Conservation (phyloP, 192 early-diverging fungal species). For the Umbelopsis ramanniana region DNA sequence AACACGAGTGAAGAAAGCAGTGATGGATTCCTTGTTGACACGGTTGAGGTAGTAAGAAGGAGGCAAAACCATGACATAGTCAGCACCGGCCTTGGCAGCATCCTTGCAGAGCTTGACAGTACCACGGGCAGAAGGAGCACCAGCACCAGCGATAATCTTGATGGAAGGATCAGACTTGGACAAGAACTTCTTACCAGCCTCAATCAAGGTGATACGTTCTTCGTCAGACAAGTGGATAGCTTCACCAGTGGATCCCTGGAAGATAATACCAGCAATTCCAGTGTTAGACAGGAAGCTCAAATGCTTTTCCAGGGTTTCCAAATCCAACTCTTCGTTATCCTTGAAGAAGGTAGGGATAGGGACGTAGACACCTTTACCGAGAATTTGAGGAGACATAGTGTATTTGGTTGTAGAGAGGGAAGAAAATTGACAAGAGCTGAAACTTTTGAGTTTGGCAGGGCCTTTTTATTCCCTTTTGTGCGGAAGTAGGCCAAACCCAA, state of each 20-base stretch:
- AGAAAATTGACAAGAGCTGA: constrained; percentile 3
- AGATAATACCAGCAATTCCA: constrained; percentile 41
- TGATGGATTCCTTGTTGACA: constrained; percentile 24
- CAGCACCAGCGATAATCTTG: constrained; percentile 37
- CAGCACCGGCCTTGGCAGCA: constrained; percentile 36
- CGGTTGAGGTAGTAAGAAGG: constrained; percentile 39
- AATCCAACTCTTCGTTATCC: constrained; percentile 44
- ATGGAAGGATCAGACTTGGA: constrained; percentile 27
- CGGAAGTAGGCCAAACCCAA: constrained; percentile 11
- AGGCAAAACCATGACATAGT: constrained; percentile 34
- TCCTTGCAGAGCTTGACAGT: constrained; percentile 33
- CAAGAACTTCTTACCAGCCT: constrained; percentile 22
- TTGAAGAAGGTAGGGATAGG: constrained; percentile 45
- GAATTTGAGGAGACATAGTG: constrained; percentile 28
- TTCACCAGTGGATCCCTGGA: constrained; percentile 43
- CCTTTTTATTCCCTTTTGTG: not conserved
- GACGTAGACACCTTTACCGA: constrained; percentile 38
- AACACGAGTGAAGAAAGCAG: constrained; percentile 29
- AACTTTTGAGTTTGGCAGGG: not conserved
- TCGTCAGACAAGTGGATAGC: constrained; percentile 41
- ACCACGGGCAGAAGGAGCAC: constrained; percentile 29
- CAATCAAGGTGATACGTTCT: constrained; percentile 30
- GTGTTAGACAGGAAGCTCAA: constrained; percentile 36
- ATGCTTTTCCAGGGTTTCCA: constrained; percentile 38
- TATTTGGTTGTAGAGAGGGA: not conserved